Base-by-base conservation (phyloP, 768 basidiomycete genomes). In the Rhizopogon vulgaris region DNA sequence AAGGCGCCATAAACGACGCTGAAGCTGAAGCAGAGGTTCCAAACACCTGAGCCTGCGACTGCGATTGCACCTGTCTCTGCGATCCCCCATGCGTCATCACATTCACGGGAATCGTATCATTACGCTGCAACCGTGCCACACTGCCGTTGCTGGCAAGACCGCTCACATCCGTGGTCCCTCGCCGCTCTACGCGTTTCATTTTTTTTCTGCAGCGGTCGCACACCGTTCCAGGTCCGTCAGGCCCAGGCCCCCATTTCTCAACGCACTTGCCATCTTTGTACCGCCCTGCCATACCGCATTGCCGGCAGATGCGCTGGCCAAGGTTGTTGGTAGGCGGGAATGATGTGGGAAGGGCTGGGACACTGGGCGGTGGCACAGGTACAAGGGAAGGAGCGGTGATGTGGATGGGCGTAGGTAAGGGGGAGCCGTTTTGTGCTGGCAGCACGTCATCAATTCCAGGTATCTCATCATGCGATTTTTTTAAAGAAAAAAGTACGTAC, bases 191-290 rank as follows among this genome's bases (percentile, higher is more conserved):
- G 1, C 88, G 80, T 68, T 90, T 90, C 86, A 89, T 88, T 67
- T 90, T 89, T 67, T 90, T 90, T 48, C 88, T 79, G 67, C 88
- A 89, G 78, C 87, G 72, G 72, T 90, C 88, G 61, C 87, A 90
- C 0, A 90, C 87, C 0, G 88, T 90, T 18, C 87, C 88, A 47
- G 88, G 88, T 0, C 88, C 88, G 67, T 84, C 78, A 42, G 88
- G 88, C 4, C 88, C 88, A 22, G 88, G 87, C 1, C 88, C 88
- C 88, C 88, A 90, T 66, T 90, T 90, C 61, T 90, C 88, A 48
- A 90, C 87, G 63, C 88, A 90, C 58, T 88, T 88, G 8, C 84
- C 85, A 18, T 90, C 88, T 70, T 89, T 89, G 70, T 90, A 90
- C 1, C 87, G 72, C 0, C 88, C 88, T 0, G 80, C 72, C 39